Evolutionary conservation across 2,329 filamentous ascomycete genomes (phyloP).

Genomic region (Podosphaera xanthii): DNA sequence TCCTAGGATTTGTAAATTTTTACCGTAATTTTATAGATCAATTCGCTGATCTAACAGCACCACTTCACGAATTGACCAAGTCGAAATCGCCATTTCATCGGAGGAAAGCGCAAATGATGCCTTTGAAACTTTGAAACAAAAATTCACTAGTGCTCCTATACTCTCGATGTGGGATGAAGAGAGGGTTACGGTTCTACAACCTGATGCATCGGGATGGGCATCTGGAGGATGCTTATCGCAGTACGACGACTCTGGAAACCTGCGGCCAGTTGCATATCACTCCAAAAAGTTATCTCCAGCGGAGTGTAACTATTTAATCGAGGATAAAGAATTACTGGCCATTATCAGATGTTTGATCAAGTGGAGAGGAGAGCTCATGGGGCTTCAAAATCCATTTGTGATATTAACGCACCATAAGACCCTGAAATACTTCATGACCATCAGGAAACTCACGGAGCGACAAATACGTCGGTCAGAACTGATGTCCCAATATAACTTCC

Average conservation of each 20-base stretch:
- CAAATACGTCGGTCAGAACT: background rate
- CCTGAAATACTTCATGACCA: background rate
- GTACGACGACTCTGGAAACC: no score
- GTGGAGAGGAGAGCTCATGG: background rate
- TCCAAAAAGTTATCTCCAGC: no score
- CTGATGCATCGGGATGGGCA: no score
- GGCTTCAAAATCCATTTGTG: background rate
- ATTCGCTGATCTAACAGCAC: background rate
- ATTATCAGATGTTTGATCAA: background rate
- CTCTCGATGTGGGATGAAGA: background rate
- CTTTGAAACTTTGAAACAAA: background rate
- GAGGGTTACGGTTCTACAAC: background rate
- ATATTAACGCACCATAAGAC: background rate
- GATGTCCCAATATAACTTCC: background rate
- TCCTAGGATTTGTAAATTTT: background rate
- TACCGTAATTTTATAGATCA: background rate
- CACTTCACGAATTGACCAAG: background rate
- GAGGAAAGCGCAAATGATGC: background rate
- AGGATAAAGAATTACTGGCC: background rate
- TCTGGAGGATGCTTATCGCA: no score
- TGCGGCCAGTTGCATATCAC: no score
- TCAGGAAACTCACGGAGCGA: background rate
- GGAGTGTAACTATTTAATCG: background rate
- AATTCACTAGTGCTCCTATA: background rate
- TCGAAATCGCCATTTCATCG: background rate